These are phyloP conservation scores for Ascochyta lentis DNA, from an alignment of 2,329 filamentous ascomycete genomes.

Conservation along the genomic window DNA sequence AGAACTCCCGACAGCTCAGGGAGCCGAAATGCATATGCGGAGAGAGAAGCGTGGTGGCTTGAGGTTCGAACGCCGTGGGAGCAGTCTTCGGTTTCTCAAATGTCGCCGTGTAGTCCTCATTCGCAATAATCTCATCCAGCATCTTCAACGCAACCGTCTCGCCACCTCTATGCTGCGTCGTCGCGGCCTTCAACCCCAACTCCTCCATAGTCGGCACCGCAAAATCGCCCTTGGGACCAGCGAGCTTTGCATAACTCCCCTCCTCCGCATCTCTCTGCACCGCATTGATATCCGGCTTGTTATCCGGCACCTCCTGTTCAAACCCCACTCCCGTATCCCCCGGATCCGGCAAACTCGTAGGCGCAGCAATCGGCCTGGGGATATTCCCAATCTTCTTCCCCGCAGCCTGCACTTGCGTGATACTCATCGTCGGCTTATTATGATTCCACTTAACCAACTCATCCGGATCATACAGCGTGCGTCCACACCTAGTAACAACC, in stretches of 20 bases:
- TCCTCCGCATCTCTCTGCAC: slow-evolving; percentile 62
- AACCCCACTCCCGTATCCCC: slow-evolving; percentile 67
- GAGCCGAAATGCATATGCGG: slow-evolving; percentile 78
- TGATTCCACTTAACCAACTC: slow-evolving; percentile 69
- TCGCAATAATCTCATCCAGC: slow-evolving; percentile 65
- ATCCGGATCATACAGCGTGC: slow-evolving; percentile 78
- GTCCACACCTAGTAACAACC: slow-evolving; percentile 68
- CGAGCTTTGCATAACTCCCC: slow-evolving; percentile 64
- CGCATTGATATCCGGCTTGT: slow-evolving; percentile 66
- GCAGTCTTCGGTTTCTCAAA: slow-evolving; percentile 80
- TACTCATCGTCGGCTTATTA: slow-evolving; percentile 77
- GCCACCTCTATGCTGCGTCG: slow-evolving; percentile 73
- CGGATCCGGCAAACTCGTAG: slow-evolving; percentile 67
- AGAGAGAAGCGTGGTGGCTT: slow-evolving; percentile 75
- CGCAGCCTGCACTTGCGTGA: slow-evolving; percentile 66
- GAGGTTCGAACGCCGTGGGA: slow-evolving; percentile 74
- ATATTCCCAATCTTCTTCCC: slow-evolving; percentile 69
- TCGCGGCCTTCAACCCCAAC: slow-evolving; percentile 67
- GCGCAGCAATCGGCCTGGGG: slow-evolving; percentile 66
- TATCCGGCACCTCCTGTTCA: slow-evolving; percentile 61
- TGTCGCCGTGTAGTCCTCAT: slow-evolving; percentile 72
- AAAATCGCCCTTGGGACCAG: slow-evolving; percentile 73
- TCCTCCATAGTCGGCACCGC: slow-evolving; percentile 74
- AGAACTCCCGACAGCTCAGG: slow-evolving; percentile 73
- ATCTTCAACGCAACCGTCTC: slow-evolving; percentile 68